phyloP scores from a whole-genome alignment of 306 rosid genomes.

The Astragalus membranaceus region DNA sequence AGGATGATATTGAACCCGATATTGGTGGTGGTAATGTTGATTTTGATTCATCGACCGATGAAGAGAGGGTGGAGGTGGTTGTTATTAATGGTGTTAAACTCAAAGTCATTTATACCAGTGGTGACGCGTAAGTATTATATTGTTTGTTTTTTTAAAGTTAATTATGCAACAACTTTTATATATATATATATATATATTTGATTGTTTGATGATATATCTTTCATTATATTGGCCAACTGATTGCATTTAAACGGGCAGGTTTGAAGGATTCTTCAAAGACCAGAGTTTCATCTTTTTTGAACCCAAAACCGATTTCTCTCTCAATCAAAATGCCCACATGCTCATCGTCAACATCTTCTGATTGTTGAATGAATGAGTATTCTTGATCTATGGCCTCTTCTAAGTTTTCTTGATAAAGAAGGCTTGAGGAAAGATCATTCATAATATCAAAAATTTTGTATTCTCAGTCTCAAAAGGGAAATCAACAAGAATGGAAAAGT shows the following conservation, averaged over 20 bases:
- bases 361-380: not conserved
- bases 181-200: no score
- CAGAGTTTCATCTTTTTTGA: conserved; percentile 31
- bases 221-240: no score
- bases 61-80: no score
- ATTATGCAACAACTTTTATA: no score
- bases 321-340: conserved; percentile 35
- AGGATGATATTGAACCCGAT: no score
- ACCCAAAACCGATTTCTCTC: conserved; percentile 44
- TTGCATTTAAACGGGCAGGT: conserved; percentile 53
- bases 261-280: conserved; percentile 32
- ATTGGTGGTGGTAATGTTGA: no score
- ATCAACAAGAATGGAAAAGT: not conserved
- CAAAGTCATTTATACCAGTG: no score
- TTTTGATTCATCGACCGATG: no score
- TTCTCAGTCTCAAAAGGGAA: not conserved
- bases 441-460: not conserved
- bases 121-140: no score
- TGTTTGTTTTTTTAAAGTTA: no score
- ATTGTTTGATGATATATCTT: no score
- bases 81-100: no score
- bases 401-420: conserved; percentile 46
- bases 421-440: conserved; percentile 39
- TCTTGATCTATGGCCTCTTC: conserved; percentile 31
- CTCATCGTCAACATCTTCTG: conserved; percentile 41